Evolutionary conservation across 805 yeast genomes (phyloP).

Genomic region (Saccharomyces kudriavzevii): DNA sequence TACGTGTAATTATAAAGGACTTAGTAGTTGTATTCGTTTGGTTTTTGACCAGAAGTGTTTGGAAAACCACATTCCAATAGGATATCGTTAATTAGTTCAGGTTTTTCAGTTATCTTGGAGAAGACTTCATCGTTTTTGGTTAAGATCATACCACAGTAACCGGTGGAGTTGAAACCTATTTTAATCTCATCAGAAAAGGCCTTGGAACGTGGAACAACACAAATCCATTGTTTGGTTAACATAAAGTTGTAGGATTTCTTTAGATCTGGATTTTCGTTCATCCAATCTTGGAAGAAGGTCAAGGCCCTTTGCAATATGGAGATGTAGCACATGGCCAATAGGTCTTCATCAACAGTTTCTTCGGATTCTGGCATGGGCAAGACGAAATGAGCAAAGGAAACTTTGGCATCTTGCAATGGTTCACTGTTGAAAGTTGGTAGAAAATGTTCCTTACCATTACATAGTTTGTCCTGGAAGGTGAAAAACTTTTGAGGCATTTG

Average conservation of each 20-base stretch:
- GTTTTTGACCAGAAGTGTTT: slow-evolving; percentile 41
- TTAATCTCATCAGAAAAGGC: slow-evolving; percentile 36
- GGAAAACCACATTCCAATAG: slow-evolving; percentile 57
- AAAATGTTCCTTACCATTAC: slow-evolving; percentile 38
- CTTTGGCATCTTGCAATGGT: slow-evolving; percentile 50
- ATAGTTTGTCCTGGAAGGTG: slow-evolving; percentile 48
- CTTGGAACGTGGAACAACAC: slow-evolving; percentile 72
- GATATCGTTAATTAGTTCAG: slow-evolving; percentile 37
- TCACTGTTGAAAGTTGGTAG: slow-evolving; percentile 47
- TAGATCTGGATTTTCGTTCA: slow-evolving; percentile 19
- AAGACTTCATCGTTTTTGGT: slow-evolving; percentile 59
- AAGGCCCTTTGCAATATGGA: slow-evolving; percentile 64
- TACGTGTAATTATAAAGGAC: not conserved
- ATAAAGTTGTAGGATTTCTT: slow-evolving; percentile 69
- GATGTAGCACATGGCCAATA: slow-evolving; percentile 62
- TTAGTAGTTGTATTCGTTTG: slow-evolving; percentile 56
- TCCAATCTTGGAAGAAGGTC: slow-evolving; percentile 53
- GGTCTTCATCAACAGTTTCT: slow-evolving; percentile 44
- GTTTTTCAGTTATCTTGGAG: slow-evolving; percentile 41
- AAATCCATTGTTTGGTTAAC: slow-evolving; percentile 75
- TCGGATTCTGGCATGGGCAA: slow-evolving; percentile 49
- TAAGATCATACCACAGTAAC: slow-evolving; percentile 67
- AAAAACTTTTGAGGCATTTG: slow-evolving; percentile 52
- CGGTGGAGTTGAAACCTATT: slow-evolving; percentile 69
- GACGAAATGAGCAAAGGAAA: slow-evolving; percentile 77